phyloP scores from a whole-genome alignment of 2,329 filamentous ascomycete species.

The Claviceps digitariae region DNA sequence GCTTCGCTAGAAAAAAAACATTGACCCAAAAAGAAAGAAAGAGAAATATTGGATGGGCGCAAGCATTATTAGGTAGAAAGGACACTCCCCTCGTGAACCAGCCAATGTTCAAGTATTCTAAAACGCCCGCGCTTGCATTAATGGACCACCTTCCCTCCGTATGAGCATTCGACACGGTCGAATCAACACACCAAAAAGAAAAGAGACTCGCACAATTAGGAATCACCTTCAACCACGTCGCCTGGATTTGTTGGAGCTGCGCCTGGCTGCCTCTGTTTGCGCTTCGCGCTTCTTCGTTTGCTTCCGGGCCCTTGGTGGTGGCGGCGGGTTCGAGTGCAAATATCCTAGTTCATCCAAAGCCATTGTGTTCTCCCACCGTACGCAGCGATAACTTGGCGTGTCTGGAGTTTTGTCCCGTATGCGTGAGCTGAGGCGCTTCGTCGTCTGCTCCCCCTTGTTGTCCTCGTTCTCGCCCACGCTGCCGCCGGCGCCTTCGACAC shows the following conservation, averaged over 20 bases:
- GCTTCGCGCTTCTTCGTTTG: conserved; percentile 38
- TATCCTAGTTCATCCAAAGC: conserved; percentile 44
- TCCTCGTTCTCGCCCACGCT: conserved; percentile 26
- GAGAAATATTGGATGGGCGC: not conserved
- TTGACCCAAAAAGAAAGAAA: not conserved
- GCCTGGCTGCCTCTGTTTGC: conserved; percentile 14
- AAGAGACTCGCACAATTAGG: not conserved
- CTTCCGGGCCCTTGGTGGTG: conserved; percentile 36
- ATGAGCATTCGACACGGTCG: not conserved
- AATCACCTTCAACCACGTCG: conserved; percentile 11
- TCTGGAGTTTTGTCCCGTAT: conserved; percentile 35
- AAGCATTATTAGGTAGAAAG: not conserved
- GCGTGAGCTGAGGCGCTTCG: conserved; percentile 31
- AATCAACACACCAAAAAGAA: not conserved
- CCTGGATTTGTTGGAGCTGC: conserved; percentile 18
- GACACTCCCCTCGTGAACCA: not conserved
- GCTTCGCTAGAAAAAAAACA: not conserved
- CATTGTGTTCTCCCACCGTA: conserved; percentile 42
- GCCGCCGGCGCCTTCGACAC: conserved; percentile 21
- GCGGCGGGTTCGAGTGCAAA: conserved; percentile 41
- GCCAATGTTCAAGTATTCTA: not conserved
- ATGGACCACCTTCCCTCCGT: not conserved
- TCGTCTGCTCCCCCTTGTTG: conserved; percentile 22
- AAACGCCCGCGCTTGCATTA: not conserved
- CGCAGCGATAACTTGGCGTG: conserved; percentile 32